Base-by-base conservation (phyloP, 2,329 filamentous ascomycete genomes). In the Hypoxylon rubiginosum region DNA sequence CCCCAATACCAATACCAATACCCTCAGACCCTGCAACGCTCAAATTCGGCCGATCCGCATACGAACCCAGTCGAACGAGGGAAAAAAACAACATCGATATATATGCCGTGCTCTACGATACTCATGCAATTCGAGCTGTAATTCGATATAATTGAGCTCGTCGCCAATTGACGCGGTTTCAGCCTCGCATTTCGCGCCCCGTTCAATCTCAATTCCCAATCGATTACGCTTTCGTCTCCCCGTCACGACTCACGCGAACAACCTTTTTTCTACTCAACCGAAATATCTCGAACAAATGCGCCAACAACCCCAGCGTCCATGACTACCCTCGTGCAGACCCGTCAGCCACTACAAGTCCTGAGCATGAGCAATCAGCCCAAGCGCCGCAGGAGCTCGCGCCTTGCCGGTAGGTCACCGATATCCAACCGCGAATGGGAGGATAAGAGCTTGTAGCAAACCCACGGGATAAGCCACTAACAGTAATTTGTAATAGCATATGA, bases 281-380 rank as follows among this genome's bases (percentile, higher is more conserved):
- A 32, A 58, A 24, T 45, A 46, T 62, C 41, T 57, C 62, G 59
- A 56, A 64, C 72, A 67, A 50, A 75, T 76, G 74, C 72, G 67
- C 71, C 63, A 58, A 61, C 68, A 54, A 54, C 74, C 64, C 73
- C 77, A 82, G 82, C 84, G 86, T 89, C 87, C 87, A 91, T 91
- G 88, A 90, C 88, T 88, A 90, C 88, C 79, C 83, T 90, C 80
- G 83, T 90, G 79, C 85, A 84, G 80, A 85, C 85, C 77, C 87
- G 87, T 78, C 84, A 85, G 81, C 86, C 87, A 82, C 82, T 90
- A 81, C 84, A 90, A 86, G 82, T 87, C 78, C 82, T 90, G 84
- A 91, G 87, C 84, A 91, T 91, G 88, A 87, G 82, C 83, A 88
- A 87, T 80, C 83, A 83, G 82, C 80, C 85, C 78, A 85, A 85